Base-by-base conservation (phyloP, 805 yeast species). In the Candida michaelii region DNA sequence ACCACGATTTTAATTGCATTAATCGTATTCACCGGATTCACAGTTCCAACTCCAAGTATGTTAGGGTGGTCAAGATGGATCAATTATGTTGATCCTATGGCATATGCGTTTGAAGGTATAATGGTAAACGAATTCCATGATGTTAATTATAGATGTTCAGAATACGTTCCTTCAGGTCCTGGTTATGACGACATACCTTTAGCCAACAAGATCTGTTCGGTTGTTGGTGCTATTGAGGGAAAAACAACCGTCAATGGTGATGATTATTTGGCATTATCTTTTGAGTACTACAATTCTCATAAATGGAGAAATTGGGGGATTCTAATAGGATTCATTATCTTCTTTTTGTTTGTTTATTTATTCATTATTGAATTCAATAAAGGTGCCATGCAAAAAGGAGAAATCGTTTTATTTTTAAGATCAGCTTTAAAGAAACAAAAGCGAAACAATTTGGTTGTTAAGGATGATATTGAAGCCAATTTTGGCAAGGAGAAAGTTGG, bases 221-320 rank as follows among this genome's bases (percentile, higher is more conserved):
- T 76, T 30, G 74, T 74, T 24, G 89, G 91, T 31, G 68, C 90
- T 9, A 51, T 52, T 2, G 65, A 81, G 1, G 93, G 95, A 30
- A 55, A 59, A 17, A 44, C 56, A 10, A 50, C 50, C 37, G 86
- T 87, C 36, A 53, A 59, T 24, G 96, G 95, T 51, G 79, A 80
- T 49, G 62, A 59, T 27, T 87, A 83, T 54, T 49, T 87, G 42
- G 46, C 48, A 4, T 53, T 53, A 2, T 59, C 80, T 9, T 87
- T 61, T 60, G 55, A 61, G 30, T 88, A 82, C 66, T 55, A 56
- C 15, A 79, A 73, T 53, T 47, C 61, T 14, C 87, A 88, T 60
- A 73, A 76, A 38, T 88, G 96, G 96, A 79, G 95, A 67, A 85
- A 88, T 59, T 72, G 83, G 44, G 96, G 89, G 54, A 77, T 83